phyloP scores from a whole-genome alignment of 1,139 yeast species.

The Geotrichum siamense region DNA sequence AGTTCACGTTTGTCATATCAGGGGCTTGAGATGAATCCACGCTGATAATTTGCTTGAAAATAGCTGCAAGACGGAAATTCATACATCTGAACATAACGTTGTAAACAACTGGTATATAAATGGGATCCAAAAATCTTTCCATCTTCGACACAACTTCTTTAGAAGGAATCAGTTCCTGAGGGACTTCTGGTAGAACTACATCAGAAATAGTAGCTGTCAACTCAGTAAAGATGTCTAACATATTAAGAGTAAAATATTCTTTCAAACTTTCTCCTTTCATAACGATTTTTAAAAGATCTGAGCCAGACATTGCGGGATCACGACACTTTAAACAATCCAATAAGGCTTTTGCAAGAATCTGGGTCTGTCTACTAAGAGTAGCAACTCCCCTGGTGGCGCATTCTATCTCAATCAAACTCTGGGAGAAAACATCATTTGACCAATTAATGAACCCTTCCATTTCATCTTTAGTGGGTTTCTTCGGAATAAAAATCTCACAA shows the following conservation, averaged over 20 bases:
- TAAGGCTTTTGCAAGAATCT: neutral
- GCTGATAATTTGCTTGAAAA: neutral
- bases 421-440: neutral
- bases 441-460: neutral
- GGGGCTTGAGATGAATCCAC: neutral
- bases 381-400: neutral
- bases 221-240: neutral
- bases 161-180: neutral
- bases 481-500: conserved; percentile 75
- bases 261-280: neutral
- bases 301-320: neutral
- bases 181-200: neutral
- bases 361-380: neutral
- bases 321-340: neutral
- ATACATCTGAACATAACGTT: neutral
- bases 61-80: conserved; percentile 1
- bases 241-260: neutral
- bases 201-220: neutral
- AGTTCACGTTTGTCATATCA: neutral
- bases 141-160: neutral
- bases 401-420: conserved; percentile 3
- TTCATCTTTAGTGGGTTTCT: conserved; percentile 24
- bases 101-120: neutral
- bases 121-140: neutral
- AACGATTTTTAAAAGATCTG: neutral